Conservation (phyloP, 2,329 filamentous ascomycete species). For the Arthrobotrys sphaeroides region DNA sequence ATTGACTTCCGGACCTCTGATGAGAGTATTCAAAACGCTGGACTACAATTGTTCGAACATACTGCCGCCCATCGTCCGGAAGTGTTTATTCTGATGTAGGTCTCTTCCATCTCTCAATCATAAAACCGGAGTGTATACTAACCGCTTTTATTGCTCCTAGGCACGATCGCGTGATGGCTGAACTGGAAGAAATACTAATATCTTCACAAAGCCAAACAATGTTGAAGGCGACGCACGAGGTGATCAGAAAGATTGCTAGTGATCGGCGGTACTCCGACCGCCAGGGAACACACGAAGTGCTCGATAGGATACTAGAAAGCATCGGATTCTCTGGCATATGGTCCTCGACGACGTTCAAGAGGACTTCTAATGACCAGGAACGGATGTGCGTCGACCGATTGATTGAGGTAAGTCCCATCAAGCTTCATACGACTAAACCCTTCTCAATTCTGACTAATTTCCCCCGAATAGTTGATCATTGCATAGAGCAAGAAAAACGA, state of each 20-base stretch:
- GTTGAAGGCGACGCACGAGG: constrained; percentile 69
- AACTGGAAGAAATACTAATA: constrained; percentile 71
- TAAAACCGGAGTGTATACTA: not conserved
- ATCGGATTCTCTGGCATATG: constrained; percentile 73
- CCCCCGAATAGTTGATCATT: constrained; percentile 35
- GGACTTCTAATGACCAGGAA: constrained; percentile 57
- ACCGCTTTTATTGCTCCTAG: not conserved
- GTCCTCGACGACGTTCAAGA: constrained; percentile 67
- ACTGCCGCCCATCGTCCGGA: constrained; percentile 67
- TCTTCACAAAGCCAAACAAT: constrained; percentile 71
- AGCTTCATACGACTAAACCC: no score
- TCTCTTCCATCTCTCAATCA: not conserved
- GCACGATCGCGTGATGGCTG: constrained; percentile 66
- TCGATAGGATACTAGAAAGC: constrained; percentile 68
- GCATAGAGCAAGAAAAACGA: no score
- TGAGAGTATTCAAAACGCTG: constrained; percentile 70
- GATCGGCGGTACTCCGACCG: constrained; percentile 66
- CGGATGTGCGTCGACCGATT: constrained; percentile 53
- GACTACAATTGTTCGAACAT: constrained; percentile 69
- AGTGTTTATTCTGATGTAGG: constrained; percentile 70
- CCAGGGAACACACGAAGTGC: constrained; percentile 64
- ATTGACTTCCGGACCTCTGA: constrained; percentile 74
- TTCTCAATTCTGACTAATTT: not conserved
- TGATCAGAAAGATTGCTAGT: constrained; percentile 70
- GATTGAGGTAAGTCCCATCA: constrained; percentile 48